These are phyloP conservation scores for Aspergillus nidulans DNA, from an alignment of 495 filamentous ascomycete species.

Conservation along the genomic window DNA sequence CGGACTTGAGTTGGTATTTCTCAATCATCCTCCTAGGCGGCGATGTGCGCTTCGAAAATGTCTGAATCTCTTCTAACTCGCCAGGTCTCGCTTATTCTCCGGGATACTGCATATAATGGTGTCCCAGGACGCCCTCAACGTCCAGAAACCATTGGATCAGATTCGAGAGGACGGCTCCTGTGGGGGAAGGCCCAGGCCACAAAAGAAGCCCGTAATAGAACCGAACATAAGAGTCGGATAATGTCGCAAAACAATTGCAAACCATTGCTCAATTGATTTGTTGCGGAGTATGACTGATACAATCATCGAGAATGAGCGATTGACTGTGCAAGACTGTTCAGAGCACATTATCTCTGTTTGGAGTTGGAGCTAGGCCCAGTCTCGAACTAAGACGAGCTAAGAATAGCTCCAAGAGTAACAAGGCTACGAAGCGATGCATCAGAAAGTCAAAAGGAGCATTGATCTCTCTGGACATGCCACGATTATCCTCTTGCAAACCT, in stretches of 20 bases:
- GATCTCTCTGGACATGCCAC: neutral
- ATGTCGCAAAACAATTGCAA: neutral
- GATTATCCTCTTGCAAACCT: neutral
- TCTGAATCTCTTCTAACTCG: slow-evolving; percentile 12
- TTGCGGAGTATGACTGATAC: neutral
- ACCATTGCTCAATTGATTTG: neutral
- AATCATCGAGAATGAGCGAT: neutral
- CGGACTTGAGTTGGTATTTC: neutral
- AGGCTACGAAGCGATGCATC: slow-evolving; percentile 3
- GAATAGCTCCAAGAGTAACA: neutral
- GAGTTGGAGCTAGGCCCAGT: neutral
- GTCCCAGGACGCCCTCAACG: slow-evolving; percentile 7
- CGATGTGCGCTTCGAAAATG: slow-evolving; percentile 11
- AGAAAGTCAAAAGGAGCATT: slow-evolving; percentile 9
- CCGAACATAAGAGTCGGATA: neutral
- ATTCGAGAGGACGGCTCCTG: slow-evolving; percentile 1
- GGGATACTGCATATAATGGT: slow-evolving; percentile 13
- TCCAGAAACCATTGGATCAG: slow-evolving; percentile 13
- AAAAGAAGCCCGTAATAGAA: neutral
- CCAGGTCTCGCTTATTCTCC: slow-evolving; percentile 20
- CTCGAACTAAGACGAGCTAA: neutral
- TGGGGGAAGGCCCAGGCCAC: slow-evolving; percentile 4
- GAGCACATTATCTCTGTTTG: neutral
- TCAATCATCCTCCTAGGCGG: neutral
- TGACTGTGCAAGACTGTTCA: neutral